Percentiles rank a stretch among this genome's conserved stretches.
Conservation (phyloP, 768 basidiomycete species). For the Leucogyrophana mollusca region DNA sequence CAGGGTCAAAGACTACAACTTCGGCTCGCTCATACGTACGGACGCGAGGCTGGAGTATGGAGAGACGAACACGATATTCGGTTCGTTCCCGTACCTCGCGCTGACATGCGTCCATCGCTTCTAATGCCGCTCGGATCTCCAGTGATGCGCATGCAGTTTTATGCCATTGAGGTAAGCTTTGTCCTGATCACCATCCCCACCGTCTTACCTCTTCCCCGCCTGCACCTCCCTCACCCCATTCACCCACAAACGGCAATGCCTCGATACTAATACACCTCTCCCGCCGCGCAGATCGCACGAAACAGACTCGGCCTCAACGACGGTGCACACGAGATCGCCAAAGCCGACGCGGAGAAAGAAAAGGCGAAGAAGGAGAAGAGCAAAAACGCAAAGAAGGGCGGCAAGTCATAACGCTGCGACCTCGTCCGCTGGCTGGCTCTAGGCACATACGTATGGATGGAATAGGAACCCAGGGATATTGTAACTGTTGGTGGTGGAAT, state of each 20-base stretch:
- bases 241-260: no score
- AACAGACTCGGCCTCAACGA: constrained; percentile 92
- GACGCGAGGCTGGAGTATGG: constrained; percentile 80
- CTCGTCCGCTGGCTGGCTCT: no score
- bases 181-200: constrained; percentile 9
- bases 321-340: constrained; percentile 76
- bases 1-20: constrained; percentile 92
- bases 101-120: no score
- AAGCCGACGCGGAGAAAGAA: constrained; percentile 56
- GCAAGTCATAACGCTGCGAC: constrained; percentile 19
- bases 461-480: no score
- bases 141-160: constrained; percentile 61
- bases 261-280: constrained; percentile 1
- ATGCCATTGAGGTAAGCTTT: constrained; percentile 75
- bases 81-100: constrained; percentile 37
- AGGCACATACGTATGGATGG: no score
- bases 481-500: no score
- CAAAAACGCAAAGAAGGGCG: constrained; percentile 36
- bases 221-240: background rate
- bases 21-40: constrained; percentile 89
- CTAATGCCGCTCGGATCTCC: no score
- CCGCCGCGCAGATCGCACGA: constrained; percentile 69
- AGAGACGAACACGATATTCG: constrained; percentile 93
- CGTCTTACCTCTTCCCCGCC: constrained; percentile 5
- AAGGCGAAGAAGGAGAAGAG: constrained; percentile 63